Conservation (phyloP, 306 rosid genomes). For the Prunus davidiana region DNA sequence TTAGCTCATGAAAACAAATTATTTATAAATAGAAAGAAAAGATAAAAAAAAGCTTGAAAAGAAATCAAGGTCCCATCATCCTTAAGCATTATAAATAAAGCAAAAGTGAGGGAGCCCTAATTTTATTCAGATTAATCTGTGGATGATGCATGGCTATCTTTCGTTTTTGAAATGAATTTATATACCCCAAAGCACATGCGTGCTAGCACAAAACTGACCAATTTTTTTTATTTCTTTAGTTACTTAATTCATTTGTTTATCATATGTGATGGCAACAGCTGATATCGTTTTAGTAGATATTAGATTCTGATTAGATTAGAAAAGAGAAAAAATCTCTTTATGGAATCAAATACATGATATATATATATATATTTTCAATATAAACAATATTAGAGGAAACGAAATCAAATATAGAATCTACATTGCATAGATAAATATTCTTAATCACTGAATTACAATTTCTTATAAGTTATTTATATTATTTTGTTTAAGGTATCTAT, state of each 20-base stretch:
- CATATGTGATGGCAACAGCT: neutral
- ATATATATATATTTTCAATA: neutral
- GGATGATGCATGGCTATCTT: conserved; percentile 2
- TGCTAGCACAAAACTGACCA: neutral
- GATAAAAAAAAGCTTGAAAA: conserved; percentile 14
- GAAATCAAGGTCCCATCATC: conserved; percentile 22
- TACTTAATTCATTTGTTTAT: neutral
- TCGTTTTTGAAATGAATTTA: neutral
- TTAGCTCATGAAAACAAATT: neutral
- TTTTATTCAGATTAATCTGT: neutral
- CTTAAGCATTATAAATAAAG: conserved; percentile 18
- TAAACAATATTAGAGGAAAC: neutral
- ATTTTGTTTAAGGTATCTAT: no score
- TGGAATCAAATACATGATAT: neutral
- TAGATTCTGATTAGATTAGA: neutral
- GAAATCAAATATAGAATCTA: neutral
- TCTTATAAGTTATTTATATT: no score
- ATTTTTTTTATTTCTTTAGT: neutral
- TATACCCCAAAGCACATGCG: neutral
- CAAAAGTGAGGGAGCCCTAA: neutral
- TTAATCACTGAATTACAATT: neutral
- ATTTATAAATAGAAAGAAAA: neutral
- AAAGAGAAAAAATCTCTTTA: no score
- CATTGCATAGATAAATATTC: neutral
- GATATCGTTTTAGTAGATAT: neutral